These are phyloP conservation scores for Pyrus bretschneideri DNA, from an alignment of 306 rosid species.

Conservation along the genomic window DNA sequence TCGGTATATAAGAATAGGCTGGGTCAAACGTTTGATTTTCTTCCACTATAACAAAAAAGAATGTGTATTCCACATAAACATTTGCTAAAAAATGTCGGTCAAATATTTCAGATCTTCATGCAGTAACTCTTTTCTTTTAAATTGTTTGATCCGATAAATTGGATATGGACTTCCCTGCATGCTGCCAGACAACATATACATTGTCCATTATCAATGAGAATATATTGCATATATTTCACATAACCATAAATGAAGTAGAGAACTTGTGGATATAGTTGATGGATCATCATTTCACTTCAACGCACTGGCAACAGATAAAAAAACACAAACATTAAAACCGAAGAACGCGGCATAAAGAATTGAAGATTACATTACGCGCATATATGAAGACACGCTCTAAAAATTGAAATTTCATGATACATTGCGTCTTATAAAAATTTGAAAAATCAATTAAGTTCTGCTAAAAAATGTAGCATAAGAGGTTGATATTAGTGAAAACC, in stretches of 20 bases:
- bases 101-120: background rate
- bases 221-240: too few species aligned
- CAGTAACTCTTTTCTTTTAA: background rate
- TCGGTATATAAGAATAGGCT: too few species aligned
- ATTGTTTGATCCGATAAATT: background rate
- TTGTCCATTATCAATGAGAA: too few species aligned
- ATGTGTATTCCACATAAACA: too few species aligned
- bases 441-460: background rate
- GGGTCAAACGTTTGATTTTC: too few species aligned
- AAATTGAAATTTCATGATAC: too few species aligned
- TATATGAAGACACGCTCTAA: too few species aligned
- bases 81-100: background rate
- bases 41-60: too few species aligned
- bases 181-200: background rate
- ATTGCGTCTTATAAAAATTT: too few species aligned
- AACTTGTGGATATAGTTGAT: background rate
- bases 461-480: background rate
- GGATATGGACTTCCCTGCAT: background rate
- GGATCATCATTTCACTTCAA: slow-evolving; percentile 20
- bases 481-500: background rate
- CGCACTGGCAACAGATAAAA: slow-evolving; percentile 14
- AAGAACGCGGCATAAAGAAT: background rate
- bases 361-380: too few species aligned
- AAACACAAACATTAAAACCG: background rate
- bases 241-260: background rate